These are phyloP conservation scores for Zygosaccharomyces siamensis DNA, from an alignment of 805 yeast genomes.

Conservation along the genomic window DNA sequence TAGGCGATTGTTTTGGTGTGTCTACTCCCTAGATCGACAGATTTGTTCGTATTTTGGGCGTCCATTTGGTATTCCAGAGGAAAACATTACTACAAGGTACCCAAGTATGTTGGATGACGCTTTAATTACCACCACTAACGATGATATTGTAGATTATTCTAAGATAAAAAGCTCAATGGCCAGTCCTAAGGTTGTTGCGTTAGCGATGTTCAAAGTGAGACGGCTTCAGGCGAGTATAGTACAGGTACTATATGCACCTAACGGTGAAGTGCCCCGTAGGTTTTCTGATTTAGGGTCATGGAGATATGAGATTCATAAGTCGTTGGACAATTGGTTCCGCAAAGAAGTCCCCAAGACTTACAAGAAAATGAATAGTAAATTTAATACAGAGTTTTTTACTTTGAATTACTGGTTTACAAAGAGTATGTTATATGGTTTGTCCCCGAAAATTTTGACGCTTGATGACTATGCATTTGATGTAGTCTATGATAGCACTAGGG, in stretches of 20 bases:
- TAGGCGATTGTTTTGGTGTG: conserved; percentile 82
- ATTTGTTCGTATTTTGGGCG: conserved; percentile 81
- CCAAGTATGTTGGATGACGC: conserved; percentile 77
- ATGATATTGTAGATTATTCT: conserved; percentile 39
- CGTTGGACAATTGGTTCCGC: conserved; percentile 60
- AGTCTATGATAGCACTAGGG: conserved; percentile 60
- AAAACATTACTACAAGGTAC: conserved; percentile 61
- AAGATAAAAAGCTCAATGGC: conserved; percentile 40
- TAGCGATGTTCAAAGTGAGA: conserved; percentile 64
- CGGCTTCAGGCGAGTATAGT: conserved; percentile 75
- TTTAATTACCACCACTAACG: conserved; percentile 40
- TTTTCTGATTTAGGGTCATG: conserved; percentile 54
- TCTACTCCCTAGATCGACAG: conserved; percentile 80
- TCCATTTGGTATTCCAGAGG: conserved; percentile 87
- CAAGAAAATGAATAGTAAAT: conserved; percentile 64
- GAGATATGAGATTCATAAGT: conserved; percentile 48
- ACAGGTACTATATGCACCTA: conserved; percentile 59
- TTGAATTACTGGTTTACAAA: conserved; percentile 75
- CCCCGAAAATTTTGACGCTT: conserved; percentile 61
- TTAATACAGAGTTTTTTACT: conserved; percentile 62
- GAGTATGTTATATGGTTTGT: conserved; percentile 67
- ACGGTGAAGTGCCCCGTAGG: conserved; percentile 63
- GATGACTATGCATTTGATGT: conserved; percentile 49
- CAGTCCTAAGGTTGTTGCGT: conserved; percentile 63
- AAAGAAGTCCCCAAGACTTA: conserved; percentile 49